Conservation (phyloP, 2,329 filamentous ascomycete genomes). For the Colletotrichum sp. region DNA sequence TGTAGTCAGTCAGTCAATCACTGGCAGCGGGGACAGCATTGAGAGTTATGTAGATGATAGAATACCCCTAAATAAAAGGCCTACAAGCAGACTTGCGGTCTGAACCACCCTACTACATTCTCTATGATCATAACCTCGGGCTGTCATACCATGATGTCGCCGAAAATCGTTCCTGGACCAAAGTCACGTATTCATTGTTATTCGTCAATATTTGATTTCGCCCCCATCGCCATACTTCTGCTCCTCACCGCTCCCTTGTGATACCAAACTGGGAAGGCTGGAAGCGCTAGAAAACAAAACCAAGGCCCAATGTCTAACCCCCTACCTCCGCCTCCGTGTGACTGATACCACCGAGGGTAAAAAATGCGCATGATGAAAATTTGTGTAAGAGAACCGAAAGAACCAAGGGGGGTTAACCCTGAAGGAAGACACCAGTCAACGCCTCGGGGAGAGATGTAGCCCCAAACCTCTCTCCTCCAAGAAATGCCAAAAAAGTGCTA, state of each 20-base stretch:
- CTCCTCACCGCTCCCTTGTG: neutral
- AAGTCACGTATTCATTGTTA: neutral
- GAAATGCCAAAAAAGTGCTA: neutral
- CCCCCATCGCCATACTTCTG: neutral
- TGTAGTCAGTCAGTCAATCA: neutral
- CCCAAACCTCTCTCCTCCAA: neutral
- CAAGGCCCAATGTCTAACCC: neutral
- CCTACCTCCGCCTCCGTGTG: neutral
- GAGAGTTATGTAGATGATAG: neutral
- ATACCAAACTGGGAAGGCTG: neutral
- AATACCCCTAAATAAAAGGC: neutral
- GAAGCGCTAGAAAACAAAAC: neutral
- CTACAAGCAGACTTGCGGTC: neutral
- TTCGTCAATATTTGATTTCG: neutral
- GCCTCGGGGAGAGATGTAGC: neutral
- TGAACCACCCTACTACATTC: neutral
- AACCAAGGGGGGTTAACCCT: neutral
- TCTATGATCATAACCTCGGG: neutral
- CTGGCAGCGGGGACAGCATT: neutral
- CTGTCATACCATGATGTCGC: neutral
- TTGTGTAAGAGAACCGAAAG: neutral
- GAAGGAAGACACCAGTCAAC: constrained; percentile 4
- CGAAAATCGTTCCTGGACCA: neutral
- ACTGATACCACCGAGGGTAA: neutral
- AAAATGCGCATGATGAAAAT: neutral